These are phyloP conservation scores for Camellia sinensis DNA, from an alignment of 148 eudicot genomes.

Conservation along the genomic window DNA sequence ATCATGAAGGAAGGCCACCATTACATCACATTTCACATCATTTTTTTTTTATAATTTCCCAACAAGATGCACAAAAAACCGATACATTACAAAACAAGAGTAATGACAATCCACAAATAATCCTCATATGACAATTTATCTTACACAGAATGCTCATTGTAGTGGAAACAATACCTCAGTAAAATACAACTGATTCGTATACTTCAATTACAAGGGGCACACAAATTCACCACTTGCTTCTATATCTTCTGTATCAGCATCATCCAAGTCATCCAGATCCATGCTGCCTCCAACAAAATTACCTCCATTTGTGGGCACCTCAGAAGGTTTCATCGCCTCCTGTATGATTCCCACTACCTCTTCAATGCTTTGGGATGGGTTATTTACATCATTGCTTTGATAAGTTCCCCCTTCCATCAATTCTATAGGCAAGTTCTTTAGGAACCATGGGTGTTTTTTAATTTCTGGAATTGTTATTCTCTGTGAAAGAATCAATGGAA, in stretches of 20 bases:
- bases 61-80: neutral
- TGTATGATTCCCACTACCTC: slow-evolving; percentile 60
- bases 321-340: slow-evolving; percentile 47
- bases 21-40: too few relatives aligned
- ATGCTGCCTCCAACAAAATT: slow-evolving; percentile 42
- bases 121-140: neutral
- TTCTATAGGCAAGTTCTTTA: slow-evolving; percentile 72
- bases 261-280: slow-evolving; percentile 79
- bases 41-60: neutral
- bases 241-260: slow-evolving; percentile 57
- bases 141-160: too few relatives aligned
- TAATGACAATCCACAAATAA: neutral
- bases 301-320: slow-evolving; percentile 24
- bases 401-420: slow-evolving; percentile 62
- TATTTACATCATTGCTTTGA: slow-evolving; percentile 44
- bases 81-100: too few relatives aligned
- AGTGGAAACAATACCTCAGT: neutral
- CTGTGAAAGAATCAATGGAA: slow-evolving; percentile 31
- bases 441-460: slow-evolving; percentile 72
- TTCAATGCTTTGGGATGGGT: slow-evolving; percentile 54
- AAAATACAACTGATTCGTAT: neutral
- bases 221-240: slow-evolving; percentile 70
- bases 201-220: slow-evolving; percentile 32
- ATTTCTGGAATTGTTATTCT: slow-evolving; percentile 80
- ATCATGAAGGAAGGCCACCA: too few relatives aligned